A percentile compares a stretch with the other conserved stretches of the same genome.
Conservation (phyloP, 2,329 filamentous ascomycete genomes). For the Talaromyces sp. region DNA sequence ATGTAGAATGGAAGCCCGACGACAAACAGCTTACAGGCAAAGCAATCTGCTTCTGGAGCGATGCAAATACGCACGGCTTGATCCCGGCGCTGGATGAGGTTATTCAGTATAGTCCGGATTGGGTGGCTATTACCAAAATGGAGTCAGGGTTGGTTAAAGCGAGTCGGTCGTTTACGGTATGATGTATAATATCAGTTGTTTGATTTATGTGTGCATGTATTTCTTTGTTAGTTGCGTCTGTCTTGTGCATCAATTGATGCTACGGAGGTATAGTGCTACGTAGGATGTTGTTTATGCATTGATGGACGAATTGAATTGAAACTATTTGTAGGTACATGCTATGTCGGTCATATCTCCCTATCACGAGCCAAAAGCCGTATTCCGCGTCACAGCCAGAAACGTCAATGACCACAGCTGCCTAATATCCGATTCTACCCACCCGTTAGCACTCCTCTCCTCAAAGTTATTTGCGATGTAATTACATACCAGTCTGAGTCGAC, state of each 20-base stretch:
- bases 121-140: conserved; percentile 72
- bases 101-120: conserved; percentile 67
- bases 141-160: conserved; percentile 77
- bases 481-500: conserved; percentile 31
- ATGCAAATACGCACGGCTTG: conserved; percentile 64
- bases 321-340: too few species aligned
- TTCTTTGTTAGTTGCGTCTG: neutral
- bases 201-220: neutral
- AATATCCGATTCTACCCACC: conserved; percentile 46
- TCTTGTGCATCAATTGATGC: neutral
- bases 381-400: conserved; percentile 50
- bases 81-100: conserved; percentile 85
- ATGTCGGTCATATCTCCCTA: neutral
- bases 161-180: conserved; percentile 61
- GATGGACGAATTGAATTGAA: neutral
- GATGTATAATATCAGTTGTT: conserved; percentile 13
- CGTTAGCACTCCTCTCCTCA: neutral
- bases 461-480: too few species aligned
- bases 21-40: conserved; percentile 51
- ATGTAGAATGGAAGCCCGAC: conserved; percentile 55
- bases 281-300: neutral
- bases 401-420: conserved; percentile 56
- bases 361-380: conserved; percentile 18
- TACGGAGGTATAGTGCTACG: neutral
- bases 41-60: conserved; percentile 80